A percentile compares a stretch with the other conserved stretches of the same genome.
phyloP scores from a whole-genome alignment of 2,329 filamentous ascomycete species.

The Penicillium sp. region DNA sequence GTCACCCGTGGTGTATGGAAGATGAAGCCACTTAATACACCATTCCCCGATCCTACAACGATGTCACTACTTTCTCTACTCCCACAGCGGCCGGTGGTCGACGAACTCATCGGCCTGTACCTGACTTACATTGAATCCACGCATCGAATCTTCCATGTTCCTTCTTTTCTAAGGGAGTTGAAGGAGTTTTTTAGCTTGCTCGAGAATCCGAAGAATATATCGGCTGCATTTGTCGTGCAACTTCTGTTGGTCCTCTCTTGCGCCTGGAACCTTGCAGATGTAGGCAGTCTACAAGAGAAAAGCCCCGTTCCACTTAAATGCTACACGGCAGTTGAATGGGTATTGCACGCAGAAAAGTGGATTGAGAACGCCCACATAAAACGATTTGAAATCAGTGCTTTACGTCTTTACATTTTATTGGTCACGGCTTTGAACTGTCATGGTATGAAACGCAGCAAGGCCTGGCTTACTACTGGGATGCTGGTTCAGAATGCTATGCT shows the following conservation, averaged over 20 bases:
- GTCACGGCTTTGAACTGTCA: conserved; percentile 49
- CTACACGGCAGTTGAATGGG: conserved; percentile 57
- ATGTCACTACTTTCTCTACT: conserved; percentile 31
- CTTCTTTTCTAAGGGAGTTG: conserved; percentile 38
- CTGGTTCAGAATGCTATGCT: conserved; percentile 51
- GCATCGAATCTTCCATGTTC: conserved; percentile 39
- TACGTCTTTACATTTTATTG: conserved; percentile 50
- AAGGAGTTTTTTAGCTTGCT: conserved; percentile 32
- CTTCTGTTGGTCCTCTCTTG: conserved; percentile 37
- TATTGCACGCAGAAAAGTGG: conserved; percentile 83
- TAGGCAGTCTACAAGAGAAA: conserved; percentile 26
- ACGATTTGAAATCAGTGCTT: conserved; percentile 46
- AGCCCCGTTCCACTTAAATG: conserved; percentile 25
- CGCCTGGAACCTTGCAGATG: conserved; percentile 36
- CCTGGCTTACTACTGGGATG: conserved; percentile 50
- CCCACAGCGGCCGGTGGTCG: conserved; percentile 33
- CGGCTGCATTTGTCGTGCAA: conserved; percentile 33
- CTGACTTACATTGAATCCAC: conserved; percentile 39
- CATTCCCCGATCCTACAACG: conserved; percentile 29
- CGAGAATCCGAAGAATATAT: conserved; percentile 24
- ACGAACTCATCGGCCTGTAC: conserved; percentile 38
- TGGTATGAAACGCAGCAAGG: conserved; percentile 51
- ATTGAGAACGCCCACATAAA: conserved; percentile 69
- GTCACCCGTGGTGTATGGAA: conserved; percentile 33
- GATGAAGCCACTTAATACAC: conserved; percentile 25